Evolutionary conservation across 345 rosid genomes (phyloP).

Genomic region (Camelina sativa): DNA sequence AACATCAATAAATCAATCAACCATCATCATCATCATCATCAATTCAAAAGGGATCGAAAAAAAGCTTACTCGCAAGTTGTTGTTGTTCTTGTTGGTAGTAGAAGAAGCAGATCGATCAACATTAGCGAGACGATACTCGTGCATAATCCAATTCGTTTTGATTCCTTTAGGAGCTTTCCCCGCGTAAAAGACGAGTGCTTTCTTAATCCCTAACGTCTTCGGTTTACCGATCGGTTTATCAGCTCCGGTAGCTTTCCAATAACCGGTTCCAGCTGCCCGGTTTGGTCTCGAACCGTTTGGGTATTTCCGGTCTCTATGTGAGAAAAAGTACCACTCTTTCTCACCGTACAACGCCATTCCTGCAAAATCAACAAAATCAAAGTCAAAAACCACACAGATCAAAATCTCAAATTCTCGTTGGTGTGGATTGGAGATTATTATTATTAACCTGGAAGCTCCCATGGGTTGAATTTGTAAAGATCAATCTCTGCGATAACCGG

Average conservation of each 20-base stretch:
- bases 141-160: slow-evolving; percentile 98
- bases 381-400: background rate
- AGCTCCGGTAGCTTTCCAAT: slow-evolving; percentile 96
- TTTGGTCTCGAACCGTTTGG: slow-evolving; percentile 91
- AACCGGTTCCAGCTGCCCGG: slow-evolving; percentile 86
- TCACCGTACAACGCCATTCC: slow-evolving; percentile 82
- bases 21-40: background rate
- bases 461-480: slow-evolving; percentile 84
- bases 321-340: slow-evolving; percentile 93
- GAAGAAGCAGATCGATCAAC: slow-evolving; percentile 67
- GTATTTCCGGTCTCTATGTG: slow-evolving; percentile 85
- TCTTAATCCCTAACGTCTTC: slow-evolving; percentile 73
- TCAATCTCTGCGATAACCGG: slow-evolving; percentile 86
- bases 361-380: slow-evolving; percentile 28
- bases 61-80: slow-evolving; percentile 61
- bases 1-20: background rate
- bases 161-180: slow-evolving; percentile 86
- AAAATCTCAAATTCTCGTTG: background rate
- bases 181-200: slow-evolving; percentile 84
- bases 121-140: slow-evolving; percentile 87
- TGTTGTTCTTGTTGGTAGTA: slow-evolving; percentile 46
- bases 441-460: slow-evolving; percentile 87
- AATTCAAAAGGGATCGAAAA: background rate
- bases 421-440: background rate
- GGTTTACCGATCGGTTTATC: slow-evolving; percentile 93